Evolutionary conservation across 2,329 filamentous ascomycete species (phyloP).

Genomic region (Diaporthe ilicicola): DNA sequence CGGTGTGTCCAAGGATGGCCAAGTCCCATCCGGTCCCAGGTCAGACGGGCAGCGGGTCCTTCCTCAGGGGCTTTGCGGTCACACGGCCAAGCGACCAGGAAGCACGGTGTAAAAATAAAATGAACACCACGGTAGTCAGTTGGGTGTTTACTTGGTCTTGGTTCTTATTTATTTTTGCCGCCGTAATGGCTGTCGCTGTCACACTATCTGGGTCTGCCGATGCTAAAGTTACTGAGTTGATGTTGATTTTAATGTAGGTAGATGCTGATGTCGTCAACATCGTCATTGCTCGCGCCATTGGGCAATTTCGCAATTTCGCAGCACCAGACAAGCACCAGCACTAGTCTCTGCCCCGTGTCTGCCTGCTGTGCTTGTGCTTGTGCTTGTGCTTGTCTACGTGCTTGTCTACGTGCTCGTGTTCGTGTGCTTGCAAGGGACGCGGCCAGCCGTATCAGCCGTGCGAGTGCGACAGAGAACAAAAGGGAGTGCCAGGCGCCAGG

Average conservation of each 20-base stretch:
- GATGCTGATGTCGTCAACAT: neutral
- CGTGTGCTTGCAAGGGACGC: neutral
- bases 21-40: neutral
- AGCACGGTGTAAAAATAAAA: neutral
- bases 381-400: neutral
- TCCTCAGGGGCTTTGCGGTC: neutral
- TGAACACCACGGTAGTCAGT: neutral
- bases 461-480: neutral
- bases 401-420: neutral
- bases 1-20: constrained; percentile 14
- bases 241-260: neutral
- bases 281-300: neutral
- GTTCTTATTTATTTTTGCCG: too few relatives aligned
- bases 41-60: constrained; percentile 6
- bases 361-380: neutral
- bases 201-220: neutral
- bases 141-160: too few relatives aligned
- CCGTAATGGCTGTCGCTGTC: neutral
- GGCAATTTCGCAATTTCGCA: too few relatives aligned
- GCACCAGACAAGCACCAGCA: neutral
- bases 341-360: neutral
- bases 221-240: neutral
- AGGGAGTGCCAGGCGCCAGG: neutral
- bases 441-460: constrained; percentile 5
- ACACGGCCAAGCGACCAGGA: constrained; percentile 9